Conservation (phyloP, 1,284 basidiomycete species). For the Ceratobasidium sp. region DNA sequence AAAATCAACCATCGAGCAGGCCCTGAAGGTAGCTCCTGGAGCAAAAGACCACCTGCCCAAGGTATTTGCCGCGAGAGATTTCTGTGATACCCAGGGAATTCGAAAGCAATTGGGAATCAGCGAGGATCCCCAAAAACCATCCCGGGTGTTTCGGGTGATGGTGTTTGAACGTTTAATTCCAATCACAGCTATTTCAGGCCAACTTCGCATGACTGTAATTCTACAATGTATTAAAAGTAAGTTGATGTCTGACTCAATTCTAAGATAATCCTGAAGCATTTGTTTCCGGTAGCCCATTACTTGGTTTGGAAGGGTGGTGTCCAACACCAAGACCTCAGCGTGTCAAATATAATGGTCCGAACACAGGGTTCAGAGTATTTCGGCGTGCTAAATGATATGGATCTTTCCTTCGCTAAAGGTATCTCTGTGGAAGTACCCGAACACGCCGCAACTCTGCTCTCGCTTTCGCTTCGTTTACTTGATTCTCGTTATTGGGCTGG, state of each 20-base stretch:
- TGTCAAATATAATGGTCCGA: neutral
- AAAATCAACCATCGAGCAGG: neutral
- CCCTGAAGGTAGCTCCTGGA: neutral
- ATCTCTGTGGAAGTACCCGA: neutral
- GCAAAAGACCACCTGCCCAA: neutral
- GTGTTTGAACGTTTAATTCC: neutral
- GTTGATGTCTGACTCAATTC: neutral
- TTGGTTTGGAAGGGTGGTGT: neutral
- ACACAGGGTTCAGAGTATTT: neutral
- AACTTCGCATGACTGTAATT: neutral
- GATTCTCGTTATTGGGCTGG: neutral
- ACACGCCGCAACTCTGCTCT: neutral
- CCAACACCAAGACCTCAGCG: neutral
- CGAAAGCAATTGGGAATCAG: neutral
- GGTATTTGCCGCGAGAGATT: neutral
- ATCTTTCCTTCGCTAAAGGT: neutral
- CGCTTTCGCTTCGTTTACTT: neutral
- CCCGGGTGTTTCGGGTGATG: neutral
- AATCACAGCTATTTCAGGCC: neutral
- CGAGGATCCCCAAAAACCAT: neutral
- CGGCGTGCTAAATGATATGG: slow-evolving; percentile 6
- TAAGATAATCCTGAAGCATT: neutral
- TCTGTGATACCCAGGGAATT: neutral
- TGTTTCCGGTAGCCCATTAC: neutral
- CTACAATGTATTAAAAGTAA: slow-evolving; percentile 4